Evolutionary conservation across 345 rosid species (phyloP).

Genomic region (Gossypium longicalyx): DNA sequence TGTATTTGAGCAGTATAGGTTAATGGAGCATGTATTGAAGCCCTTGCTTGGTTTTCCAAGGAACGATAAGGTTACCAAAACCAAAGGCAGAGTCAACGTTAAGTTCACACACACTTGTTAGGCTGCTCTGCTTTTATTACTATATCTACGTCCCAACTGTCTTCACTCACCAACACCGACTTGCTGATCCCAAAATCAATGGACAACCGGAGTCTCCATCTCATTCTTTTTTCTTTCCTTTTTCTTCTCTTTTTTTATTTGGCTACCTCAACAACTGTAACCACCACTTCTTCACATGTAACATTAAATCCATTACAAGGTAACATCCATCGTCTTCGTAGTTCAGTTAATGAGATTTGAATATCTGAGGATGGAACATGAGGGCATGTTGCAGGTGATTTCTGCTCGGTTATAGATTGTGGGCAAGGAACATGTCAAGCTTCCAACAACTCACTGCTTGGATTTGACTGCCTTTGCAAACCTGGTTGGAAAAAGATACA

Average conservation of each 20-base stretch:
- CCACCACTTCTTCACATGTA: not conserved
- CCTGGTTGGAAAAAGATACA: slow-evolving; percentile 46
- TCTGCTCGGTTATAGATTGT: slow-evolving; percentile 23
- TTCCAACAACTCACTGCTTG: not conserved
- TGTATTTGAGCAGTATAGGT: no score
- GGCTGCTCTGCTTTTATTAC: not conserved
- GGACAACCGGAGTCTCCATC: not conserved
- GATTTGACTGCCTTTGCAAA: slow-evolving; percentile 38
- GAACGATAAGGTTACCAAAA: no score
- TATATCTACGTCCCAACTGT: not conserved
- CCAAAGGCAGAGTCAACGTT: no score
- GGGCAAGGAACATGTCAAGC: slow-evolving; percentile 36
- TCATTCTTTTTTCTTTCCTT: not conserved
- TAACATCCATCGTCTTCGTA: not conserved
- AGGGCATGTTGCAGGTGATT: not conserved
- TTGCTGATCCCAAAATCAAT: not conserved
- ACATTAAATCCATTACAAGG: not conserved
- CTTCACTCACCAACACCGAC: not conserved
- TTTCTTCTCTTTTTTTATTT: not conserved
- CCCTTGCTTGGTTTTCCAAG: no score
- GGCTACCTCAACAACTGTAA: not conserved
- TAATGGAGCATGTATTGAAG: no score
- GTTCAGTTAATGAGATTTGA: not conserved
- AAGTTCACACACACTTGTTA: no score
- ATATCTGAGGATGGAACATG: not conserved